These are phyloP conservation scores for Pulveroboletus ravenelii DNA, from an alignment of 768 basidiomycete species.

Conservation along the genomic window DNA sequence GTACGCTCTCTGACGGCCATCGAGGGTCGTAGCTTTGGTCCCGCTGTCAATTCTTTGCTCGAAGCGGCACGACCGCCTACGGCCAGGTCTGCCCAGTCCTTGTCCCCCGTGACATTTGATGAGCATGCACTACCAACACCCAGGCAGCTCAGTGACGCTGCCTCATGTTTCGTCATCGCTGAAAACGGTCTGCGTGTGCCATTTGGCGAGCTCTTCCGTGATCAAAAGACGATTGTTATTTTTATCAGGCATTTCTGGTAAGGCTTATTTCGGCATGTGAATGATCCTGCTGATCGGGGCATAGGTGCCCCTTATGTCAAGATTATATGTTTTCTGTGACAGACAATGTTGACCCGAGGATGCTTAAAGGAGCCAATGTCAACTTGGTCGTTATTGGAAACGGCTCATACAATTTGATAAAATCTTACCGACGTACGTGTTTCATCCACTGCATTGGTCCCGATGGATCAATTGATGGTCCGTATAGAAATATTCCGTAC, in stretches of 20 bases:
- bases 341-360: constrained; percentile 42
- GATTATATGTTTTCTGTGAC: constrained; percentile 78
- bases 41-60: neutral
- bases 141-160: constrained; percentile 56
- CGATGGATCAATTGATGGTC: neutral
- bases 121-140: constrained; percentile 50
- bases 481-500: constrained; percentile 59
- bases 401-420: constrained; percentile 72
- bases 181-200: constrained; percentile 60
- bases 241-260: constrained; percentile 88
- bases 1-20: constrained; percentile 20
- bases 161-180: constrained; percentile 57
- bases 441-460: neutral
- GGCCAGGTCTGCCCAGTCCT: constrained; percentile 10
- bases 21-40: constrained; percentile 10
- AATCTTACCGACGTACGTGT: constrained; percentile 60
- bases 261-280: constrained; percentile 9
- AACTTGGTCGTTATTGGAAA: constrained; percentile 74
- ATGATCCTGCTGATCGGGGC: neutral
- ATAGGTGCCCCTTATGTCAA: constrained; percentile 74
- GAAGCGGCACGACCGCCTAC: constrained; percentile 15
- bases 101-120: constrained; percentile 24
- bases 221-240: constrained; percentile 61
- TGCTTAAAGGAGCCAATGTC: constrained; percentile 46
- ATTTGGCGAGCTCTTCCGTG: constrained; percentile 64